Conservation (phyloP, 306 rosid species). For the Elaeagnus macrophylla region DNA sequence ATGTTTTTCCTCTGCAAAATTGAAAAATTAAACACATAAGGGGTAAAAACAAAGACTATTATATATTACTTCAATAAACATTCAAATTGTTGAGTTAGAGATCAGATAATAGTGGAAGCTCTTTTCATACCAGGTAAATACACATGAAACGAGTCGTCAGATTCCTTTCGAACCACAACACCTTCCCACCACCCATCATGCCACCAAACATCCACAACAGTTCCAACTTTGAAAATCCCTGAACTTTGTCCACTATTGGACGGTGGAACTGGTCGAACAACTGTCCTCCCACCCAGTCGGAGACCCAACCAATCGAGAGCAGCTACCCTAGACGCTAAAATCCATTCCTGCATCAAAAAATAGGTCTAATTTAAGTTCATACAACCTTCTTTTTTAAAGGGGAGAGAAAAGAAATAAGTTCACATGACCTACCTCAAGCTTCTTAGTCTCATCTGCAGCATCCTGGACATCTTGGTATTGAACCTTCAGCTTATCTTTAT, state of each 20-base stretch:
- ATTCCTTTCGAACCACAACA: constrained; percentile 42
- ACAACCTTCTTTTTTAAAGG: too few species aligned
- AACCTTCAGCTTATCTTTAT: constrained; percentile 67
- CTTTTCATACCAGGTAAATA: constrained; percentile 60
- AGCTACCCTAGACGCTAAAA: constrained; percentile 52
- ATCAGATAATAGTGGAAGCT: neutral
- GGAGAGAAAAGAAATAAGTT: too few species aligned
- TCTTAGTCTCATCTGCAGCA: constrained; percentile 56
- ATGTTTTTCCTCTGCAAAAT: constrained; percentile 55
- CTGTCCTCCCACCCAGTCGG: constrained; percentile 38
- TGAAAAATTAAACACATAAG: neutral
- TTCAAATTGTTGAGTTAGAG: neutral
- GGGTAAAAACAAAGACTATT: neutral
- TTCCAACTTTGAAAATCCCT: constrained; percentile 37
- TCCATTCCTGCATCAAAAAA: constrained; percentile 60
- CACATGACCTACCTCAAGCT: constrained; percentile 52
- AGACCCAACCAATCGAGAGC: constrained; percentile 46
- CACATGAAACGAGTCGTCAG: constrained; percentile 37
- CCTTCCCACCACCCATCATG: constrained; percentile 99
- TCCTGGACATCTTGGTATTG: constrained; percentile 66
- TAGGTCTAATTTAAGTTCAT: neutral
- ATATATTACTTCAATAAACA: neutral
- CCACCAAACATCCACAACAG: constrained; percentile 77
- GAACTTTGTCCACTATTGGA: constrained; percentile 25
- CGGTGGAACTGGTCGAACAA: constrained; percentile 43